Base-by-base conservation (phyloP, 148 eudicot genomes). In the Camellia lanceoleosa region DNA sequence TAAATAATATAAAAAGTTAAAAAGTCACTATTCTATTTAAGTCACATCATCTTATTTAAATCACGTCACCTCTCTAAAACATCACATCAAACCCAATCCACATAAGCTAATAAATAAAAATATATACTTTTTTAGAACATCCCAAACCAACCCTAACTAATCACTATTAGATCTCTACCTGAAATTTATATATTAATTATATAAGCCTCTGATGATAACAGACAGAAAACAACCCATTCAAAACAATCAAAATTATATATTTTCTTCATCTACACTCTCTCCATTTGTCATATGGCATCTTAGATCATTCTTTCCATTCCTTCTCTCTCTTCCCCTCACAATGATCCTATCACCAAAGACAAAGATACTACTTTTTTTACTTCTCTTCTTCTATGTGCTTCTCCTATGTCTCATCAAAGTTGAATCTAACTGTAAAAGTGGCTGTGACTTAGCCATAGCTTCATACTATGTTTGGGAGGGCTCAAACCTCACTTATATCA, bases 401-500 rank as follows among this genome's bases (percentile, higher is more conserved):
- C 14, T 74, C 20, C 79, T 83, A 14, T 20, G 51, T 6, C 11
- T 73, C 54, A 60, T 62, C 43, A 20, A 58, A 30, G 71, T 77
- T 19, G 72, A 77, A 63, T 71, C 74, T 52, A 66, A 74, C 52
- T 75, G 72, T 5, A 67, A 47, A 49, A 59, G 47, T n/a, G 74
- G 75, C 76, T 71, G 67, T 12, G 41, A 52, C 66, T 76, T 75
- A 7, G 82, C 80, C 54, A 61, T 79, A 59, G 81, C 82, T 15
- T 83, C 81, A 3, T 68, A 70, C 64, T 83, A 79, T 41, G 76
- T 61, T 47, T 66, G 79, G 58, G 76, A 23, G 7, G 7, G 71
- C 38, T 20, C 77, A 68, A 71, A 75, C 73, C 71, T 83, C 70
- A 64, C 80, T 59, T 72, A 79, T 65, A 19, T 79, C 76, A 60